Evolutionary conservation across 2,329 filamentous ascomycete species (phyloP).

Genomic region (Calonectria pseudoreteaudii): DNA sequence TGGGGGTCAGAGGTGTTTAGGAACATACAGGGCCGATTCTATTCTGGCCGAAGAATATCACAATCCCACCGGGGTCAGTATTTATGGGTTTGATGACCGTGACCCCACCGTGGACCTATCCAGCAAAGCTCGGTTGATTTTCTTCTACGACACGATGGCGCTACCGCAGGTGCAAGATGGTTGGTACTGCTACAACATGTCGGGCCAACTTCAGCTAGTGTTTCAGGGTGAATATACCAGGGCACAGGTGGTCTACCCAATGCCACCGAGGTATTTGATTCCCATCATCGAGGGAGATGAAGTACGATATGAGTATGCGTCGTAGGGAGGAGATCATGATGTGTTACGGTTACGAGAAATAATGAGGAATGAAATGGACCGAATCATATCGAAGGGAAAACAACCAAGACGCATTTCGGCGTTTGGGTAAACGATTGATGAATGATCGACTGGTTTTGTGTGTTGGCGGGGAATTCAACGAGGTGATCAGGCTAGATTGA

Average conservation of each 20-base stretch:
- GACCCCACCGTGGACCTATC: not conserved
- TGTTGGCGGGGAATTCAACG: not conserved
- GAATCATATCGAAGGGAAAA: not conserved
- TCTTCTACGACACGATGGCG: not conserved
- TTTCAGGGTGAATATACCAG: not conserved
- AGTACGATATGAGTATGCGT: not conserved
- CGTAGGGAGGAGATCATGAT: not conserved
- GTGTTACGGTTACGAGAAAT: too few relatives aligned
- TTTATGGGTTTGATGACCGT: not conserved
- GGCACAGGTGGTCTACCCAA: not conserved
- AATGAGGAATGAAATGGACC: not conserved
- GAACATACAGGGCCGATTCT: not conserved
- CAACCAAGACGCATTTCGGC: not conserved
- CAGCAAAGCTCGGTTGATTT: not conserved
- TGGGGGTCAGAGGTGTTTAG: not conserved
- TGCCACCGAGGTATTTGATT: not conserved
- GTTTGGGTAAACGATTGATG: not conserved
- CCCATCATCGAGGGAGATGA: not conserved
- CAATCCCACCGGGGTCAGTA: not conserved
- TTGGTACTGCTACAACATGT: not conserved
- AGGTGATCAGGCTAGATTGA: not conserved
- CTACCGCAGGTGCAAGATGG: not conserved
- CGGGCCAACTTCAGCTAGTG: not conserved
- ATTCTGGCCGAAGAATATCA: not conserved
- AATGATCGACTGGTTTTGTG: not conserved